A percentile compares a stretch with the other conserved stretches of the same genome.
Conservation (phyloP, 2,329 filamentous ascomycete genomes). For the Colletotrichum sansevieriae region DNA sequence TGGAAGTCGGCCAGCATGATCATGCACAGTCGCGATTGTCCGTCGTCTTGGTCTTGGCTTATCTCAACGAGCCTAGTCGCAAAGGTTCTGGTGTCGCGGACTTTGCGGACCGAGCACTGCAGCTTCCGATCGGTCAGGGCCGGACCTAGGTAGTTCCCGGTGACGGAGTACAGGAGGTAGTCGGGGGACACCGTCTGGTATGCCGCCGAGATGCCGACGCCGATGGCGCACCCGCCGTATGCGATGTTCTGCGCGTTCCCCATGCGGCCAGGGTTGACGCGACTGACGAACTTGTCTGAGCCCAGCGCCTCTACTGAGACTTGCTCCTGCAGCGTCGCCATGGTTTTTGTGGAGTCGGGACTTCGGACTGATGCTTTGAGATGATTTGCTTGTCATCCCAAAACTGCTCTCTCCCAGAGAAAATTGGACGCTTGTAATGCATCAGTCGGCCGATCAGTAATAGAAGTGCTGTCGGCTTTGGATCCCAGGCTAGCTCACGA, state of each 20-base stretch:
- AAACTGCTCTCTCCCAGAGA: too few relatives aligned
- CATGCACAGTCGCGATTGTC: slow-evolving; percentile 54
- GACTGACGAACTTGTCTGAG: slow-evolving; percentile 46
- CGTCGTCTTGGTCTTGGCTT: slow-evolving; percentile 55
- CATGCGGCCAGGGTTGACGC: slow-evolving; percentile 47
- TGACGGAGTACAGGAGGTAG: slow-evolving; percentile 59
- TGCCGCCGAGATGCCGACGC: slow-evolving; percentile 57
- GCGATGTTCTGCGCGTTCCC: slow-evolving; percentile 52
- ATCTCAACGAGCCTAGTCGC: slow-evolving; percentile 61
- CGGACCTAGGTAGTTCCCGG: slow-evolving; percentile 62
- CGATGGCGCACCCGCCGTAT: slow-evolving; percentile 60
- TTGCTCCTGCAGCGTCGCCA: slow-evolving; percentile 37
- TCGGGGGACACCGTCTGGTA: slow-evolving; percentile 51
- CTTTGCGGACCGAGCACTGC: slow-evolving; percentile 50
- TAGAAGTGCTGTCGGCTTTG: too few relatives aligned
- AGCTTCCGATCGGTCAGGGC: slow-evolving; percentile 56
- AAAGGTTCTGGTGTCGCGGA: slow-evolving; percentile 61
- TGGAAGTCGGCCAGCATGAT: slow-evolving; percentile 63
- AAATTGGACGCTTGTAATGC: not conserved
- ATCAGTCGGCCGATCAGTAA: too few relatives aligned
- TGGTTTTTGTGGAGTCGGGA: not conserved
- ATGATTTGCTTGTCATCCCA: not conserved
- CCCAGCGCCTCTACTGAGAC: slow-evolving; percentile 31
- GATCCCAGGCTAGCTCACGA: not conserved
- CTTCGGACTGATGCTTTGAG: not conserved